Conservation (phyloP, 108 stramenopile genomes). For the Cyclotella sp. region DNA sequence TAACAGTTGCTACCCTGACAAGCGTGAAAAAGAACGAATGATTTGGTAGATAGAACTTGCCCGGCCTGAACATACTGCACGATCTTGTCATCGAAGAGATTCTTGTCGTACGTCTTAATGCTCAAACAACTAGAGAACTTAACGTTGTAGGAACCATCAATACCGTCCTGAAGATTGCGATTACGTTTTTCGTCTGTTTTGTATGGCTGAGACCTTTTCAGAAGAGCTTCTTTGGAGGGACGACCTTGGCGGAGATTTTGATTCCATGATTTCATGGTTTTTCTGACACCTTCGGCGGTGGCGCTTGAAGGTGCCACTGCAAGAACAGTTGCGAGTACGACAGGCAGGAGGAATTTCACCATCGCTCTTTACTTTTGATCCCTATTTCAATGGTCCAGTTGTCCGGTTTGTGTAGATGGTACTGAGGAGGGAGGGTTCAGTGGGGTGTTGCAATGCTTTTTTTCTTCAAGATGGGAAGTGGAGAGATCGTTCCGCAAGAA, state of each 20-base stretch:
- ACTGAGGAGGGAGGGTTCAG: no score
- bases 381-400: background rate
- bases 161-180: slow-evolving; percentile 14
- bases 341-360: slow-evolving; percentile 17
- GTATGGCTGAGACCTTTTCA: slow-evolving; percentile 43
- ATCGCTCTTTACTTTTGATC: slow-evolving; percentile 5
- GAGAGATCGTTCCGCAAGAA: no score
- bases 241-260: slow-evolving; percentile 33
- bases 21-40: slow-evolving; percentile 36
- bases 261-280: slow-evolving; percentile 26
- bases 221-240: slow-evolving; percentile 28
- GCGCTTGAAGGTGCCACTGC: background rate
- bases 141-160: slow-evolving; percentile 34
- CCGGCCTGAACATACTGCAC: slow-evolving; percentile 24
- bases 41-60: slow-evolving; percentile 28
- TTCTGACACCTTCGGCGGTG: slow-evolving; percentile 10
- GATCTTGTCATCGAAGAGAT: slow-evolving; percentile 31
- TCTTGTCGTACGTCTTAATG: slow-evolving; percentile 22
- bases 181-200: background rate
- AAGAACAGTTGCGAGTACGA: slow-evolving; percentile 20
- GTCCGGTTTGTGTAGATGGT: background rate
- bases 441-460: background rate
- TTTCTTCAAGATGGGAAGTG: no score
- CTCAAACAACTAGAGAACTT: slow-evolving; percentile 36
- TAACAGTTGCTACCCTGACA: slow-evolving; percentile 31